These are phyloP conservation scores for Pythium utonaiense DNA, from an alignment of 352 stramenopile genomes.

Conservation along the genomic window DNA sequence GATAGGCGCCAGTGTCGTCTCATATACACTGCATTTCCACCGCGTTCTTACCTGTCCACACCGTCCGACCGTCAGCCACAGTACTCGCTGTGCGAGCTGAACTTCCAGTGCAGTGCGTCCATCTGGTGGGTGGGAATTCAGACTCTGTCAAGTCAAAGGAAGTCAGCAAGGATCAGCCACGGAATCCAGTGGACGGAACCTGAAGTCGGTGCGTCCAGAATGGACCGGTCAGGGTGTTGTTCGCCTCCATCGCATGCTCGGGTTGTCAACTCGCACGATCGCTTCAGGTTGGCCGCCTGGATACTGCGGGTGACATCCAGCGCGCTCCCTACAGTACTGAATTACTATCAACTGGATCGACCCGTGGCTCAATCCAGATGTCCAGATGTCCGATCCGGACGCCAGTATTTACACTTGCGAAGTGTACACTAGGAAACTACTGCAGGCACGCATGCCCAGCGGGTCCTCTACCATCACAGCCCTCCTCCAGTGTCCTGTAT, in stretches of 20 bases:
- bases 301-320: slow-evolving; percentile 2
- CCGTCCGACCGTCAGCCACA: no score
- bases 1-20: no score
- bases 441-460: background rate
- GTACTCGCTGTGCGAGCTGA: no score
- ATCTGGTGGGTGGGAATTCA: slow-evolving; percentile 8
- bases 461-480: background rate
- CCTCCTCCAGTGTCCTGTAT: slow-evolving; percentile 4
- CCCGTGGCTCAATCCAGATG: slow-evolving; percentile 9
- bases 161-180: slow-evolving; percentile 10
- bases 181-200: background rate
- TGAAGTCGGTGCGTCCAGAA: background rate
- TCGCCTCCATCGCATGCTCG: background rate
- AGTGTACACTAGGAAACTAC: background rate
- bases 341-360: background rate
- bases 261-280: background rate
- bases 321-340: background rate
- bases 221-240: background rate
- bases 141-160: slow-evolving; percentile 9
- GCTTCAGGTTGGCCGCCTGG: background rate
- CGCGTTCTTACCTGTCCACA: no score
- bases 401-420: background rate
- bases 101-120: background rate
- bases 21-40: no score
- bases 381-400: background rate